These are phyloP conservation scores for Arctium lappa DNA, from an alignment of 129 eudicot genomes.

Conservation along the genomic window DNA sequence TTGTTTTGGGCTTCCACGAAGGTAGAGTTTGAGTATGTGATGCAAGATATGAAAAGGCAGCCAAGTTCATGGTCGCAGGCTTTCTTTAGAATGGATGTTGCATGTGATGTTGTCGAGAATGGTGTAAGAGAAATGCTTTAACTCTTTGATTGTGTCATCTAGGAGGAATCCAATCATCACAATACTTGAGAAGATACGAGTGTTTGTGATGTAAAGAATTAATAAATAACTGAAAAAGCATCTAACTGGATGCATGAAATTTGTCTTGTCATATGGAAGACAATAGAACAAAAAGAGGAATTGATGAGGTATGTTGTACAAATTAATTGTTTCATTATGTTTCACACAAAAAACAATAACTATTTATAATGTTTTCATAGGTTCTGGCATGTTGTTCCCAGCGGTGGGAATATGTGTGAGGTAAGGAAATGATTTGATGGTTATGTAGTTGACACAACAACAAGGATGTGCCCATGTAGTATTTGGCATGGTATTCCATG, in stretches of 20 bases:
- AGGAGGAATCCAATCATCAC: conserved; percentile 15
- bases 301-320: neutral
- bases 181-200: conserved; percentile 7
- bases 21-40: neutral
- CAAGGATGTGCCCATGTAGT: neutral
- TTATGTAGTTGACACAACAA: neutral
- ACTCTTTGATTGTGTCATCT: neutral
- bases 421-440: no score
- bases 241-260: neutral
- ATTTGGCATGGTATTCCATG: conserved; percentile 17
- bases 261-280: neutral
- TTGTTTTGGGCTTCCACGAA: conserved; percentile 6
- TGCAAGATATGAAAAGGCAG: neutral
- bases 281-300: neutral
- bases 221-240: neutral
- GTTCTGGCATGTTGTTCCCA: no score
- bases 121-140: neutral
- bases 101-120: neutral
- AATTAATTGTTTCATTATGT: neutral
- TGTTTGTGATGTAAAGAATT: neutral
- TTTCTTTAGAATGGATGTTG: neutral
- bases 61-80: neutral
- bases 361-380: no score
- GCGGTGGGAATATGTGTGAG: no score
- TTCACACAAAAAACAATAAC: no score